Evolutionary conservation across 1,284 basidiomycete species (phyloP).

Genomic region (Athelia sp.): DNA sequence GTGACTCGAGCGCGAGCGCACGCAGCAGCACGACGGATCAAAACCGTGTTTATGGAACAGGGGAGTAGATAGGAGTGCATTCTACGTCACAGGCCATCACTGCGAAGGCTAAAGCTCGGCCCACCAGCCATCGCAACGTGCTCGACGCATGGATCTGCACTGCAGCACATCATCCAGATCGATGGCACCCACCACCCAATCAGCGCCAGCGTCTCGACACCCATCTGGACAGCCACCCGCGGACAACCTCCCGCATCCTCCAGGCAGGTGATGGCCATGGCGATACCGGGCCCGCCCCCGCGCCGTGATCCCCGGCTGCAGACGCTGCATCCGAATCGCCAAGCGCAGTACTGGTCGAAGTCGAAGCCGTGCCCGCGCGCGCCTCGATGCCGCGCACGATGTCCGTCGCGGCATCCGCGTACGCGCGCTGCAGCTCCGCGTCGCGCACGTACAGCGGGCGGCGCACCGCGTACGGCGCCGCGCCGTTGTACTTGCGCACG

Average conservation of each 20-base stretch:
- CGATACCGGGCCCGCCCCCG: not conserved
- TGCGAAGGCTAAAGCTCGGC: no score
- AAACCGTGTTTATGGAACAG: no score
- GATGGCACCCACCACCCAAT: not conserved
- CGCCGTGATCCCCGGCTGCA: no score
- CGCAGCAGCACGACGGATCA: no score
- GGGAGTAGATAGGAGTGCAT: no score
- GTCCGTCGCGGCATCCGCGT: slow-evolving; percentile 47
- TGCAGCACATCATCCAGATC: no score
- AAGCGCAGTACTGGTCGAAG: not conserved
- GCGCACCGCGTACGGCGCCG: slow-evolving; percentile 73
- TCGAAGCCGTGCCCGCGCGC: not conserved
- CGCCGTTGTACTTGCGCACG: slow-evolving; percentile 74
- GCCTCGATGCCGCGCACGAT: slow-evolving; percentile 40
- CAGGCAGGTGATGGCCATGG: slow-evolving; percentile 2
- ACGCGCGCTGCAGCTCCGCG: slow-evolving; percentile 55
- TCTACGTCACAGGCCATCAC: no score
- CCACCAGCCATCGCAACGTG: no score
- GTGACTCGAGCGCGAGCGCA: no score
- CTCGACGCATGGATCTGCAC: no score
- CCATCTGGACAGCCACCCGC: slow-evolving; percentile 18
- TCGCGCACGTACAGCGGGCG: slow-evolving; percentile 51
- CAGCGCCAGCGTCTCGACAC: not conserved
- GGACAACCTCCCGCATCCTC: slow-evolving; percentile 13
- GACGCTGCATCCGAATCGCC: not conserved